Evolutionary conservation across 2,329 filamentous ascomycete genomes (phyloP), one percentile per base, ranked within the genome.

Genomic region (Sporothrix schenckii): DNA sequence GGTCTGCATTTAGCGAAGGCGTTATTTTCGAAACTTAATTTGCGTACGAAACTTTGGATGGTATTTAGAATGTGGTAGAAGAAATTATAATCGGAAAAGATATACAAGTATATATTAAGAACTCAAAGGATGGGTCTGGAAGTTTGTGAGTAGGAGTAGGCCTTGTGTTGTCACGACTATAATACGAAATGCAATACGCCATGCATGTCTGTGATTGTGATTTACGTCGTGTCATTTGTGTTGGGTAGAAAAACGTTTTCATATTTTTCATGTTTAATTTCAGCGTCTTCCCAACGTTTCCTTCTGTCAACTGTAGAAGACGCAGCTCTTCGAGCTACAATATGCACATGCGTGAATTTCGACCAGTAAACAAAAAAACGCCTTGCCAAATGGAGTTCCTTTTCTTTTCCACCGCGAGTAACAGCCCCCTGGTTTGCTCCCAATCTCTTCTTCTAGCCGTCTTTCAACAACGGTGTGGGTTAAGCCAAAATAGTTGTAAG

Each of bases 1-100:
- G 54, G 60, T 69, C 47, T 75, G 73, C 71, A 75, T 73, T 73
- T 71, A 75, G 74, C 74, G 74, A 72, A 69, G 74, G 74, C 74
- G 74, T 75, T 68, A 54, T 63, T 52, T 56, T 68, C 19, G 6
- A 61, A 44, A 56, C 19, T 58, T 44, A 30, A 66, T 49, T 61
- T 65, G 44, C 24, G 44, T 30, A 65, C 9, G 16, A 47, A 63
- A 47, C 39, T 63, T 47, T 47, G 39, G 58, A 27, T 44, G 58
- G 39, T 27, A 21, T 39, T 47, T 47, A 47, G n/a, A 63, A 27
- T 30, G 58, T 21, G 11, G 6, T 10, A 27, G 58, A 63, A 39
- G 30, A 24, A 66, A 34, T 34, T 4, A 50, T 19, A 50, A 52
- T 34, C 16, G 34, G 30, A 52, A 54, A 30, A 5, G 10, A 21